A percentile compares a stretch with the other conserved stretches of the same genome.
These are phyloP conservation scores for Venturia aucupariae DNA, from an alignment of 2,329 filamentous ascomycete genomes.

Conservation along the genomic window DNA sequence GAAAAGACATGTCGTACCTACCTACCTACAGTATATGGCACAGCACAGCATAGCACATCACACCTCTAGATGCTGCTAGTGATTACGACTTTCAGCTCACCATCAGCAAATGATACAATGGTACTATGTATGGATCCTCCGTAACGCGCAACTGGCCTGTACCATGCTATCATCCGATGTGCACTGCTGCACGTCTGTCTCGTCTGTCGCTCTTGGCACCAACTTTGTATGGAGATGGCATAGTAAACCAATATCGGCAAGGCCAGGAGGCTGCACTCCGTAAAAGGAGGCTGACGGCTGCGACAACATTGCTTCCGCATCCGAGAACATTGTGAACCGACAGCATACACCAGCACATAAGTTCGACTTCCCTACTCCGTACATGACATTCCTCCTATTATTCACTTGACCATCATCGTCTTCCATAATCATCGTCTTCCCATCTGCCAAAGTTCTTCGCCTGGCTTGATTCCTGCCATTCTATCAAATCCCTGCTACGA, in stretches of 20 bases:
- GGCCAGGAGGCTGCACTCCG: neutral
- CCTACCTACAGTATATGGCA: too few species aligned
- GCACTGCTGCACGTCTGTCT: neutral
- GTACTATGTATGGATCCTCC: too few species aligned
- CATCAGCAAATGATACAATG: neutral
- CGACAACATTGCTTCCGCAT: neutral
- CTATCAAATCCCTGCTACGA: neutral
- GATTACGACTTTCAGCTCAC: neutral
- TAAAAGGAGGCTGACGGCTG: neutral
- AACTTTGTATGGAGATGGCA: neutral
- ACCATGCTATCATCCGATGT: neutral
- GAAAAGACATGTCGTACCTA: neutral
- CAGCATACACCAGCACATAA: too few species aligned
- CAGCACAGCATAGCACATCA: too few species aligned
- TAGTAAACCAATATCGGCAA: neutral
- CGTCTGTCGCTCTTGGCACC: neutral
- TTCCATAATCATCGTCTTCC: too few species aligned
- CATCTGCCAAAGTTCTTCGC: too few species aligned
- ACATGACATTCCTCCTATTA: neutral
- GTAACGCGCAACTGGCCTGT: neutral
- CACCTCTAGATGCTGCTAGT: too few species aligned
- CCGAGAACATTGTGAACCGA: neutral
- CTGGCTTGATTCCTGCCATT: neutral
- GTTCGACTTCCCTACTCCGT: too few species aligned
- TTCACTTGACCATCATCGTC: too few species aligned